Percentiles rank a stretch among this genome's conserved stretches.
phyloP scores from a whole-genome alignment of 1,284 basidiomycete genomes.

The Fomitiporia mediterranea region DNA sequence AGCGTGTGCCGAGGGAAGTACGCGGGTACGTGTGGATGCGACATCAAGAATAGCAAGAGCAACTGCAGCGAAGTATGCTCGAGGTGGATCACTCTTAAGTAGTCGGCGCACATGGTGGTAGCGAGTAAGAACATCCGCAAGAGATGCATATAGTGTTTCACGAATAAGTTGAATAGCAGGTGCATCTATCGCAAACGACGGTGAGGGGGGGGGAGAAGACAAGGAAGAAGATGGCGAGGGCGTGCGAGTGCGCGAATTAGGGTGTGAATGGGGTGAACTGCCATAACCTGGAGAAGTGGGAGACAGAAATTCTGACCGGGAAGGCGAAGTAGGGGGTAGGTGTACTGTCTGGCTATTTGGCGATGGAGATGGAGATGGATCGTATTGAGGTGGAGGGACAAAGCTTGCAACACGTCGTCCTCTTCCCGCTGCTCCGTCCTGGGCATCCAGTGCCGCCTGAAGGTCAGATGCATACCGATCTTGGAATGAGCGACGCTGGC shows the following conservation, averaged over 20 bases:
- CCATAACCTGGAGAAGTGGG: constrained; percentile 16
- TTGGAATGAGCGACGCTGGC: constrained; percentile 77
- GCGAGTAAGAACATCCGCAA: constrained; percentile 60
- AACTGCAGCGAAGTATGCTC: constrained; percentile 74
- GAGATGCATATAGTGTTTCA: constrained; percentile 75
- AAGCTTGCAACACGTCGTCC: constrained; percentile 45
- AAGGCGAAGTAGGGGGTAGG: constrained; percentile 3
- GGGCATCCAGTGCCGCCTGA: constrained; percentile 70
- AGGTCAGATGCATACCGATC: constrained; percentile 67
- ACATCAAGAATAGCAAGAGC: constrained; percentile 69
- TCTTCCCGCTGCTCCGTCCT: constrained; percentile 26
- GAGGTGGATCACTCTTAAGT: constrained; percentile 55
- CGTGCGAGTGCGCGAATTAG: constrained; percentile 8
- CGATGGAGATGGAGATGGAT: constrained; percentile 32
- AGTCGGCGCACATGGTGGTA: constrained; percentile 48
- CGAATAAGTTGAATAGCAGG: constrained; percentile 72
- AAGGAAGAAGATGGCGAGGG: constrained; percentile 20
- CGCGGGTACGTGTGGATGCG: constrained; percentile 34
- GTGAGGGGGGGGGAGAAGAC: constrained; percentile 22
- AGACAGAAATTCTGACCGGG: constrained; percentile 13
- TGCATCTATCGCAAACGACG: constrained; percentile 40
- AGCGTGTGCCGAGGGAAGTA: background rate
- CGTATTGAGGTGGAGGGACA: constrained; percentile 67
- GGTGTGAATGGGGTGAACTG: background rate
- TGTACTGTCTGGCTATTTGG: constrained; percentile 18